Base-by-base conservation (phyloP, 116 monocot species). In the Thalassia testudinum region DNA sequence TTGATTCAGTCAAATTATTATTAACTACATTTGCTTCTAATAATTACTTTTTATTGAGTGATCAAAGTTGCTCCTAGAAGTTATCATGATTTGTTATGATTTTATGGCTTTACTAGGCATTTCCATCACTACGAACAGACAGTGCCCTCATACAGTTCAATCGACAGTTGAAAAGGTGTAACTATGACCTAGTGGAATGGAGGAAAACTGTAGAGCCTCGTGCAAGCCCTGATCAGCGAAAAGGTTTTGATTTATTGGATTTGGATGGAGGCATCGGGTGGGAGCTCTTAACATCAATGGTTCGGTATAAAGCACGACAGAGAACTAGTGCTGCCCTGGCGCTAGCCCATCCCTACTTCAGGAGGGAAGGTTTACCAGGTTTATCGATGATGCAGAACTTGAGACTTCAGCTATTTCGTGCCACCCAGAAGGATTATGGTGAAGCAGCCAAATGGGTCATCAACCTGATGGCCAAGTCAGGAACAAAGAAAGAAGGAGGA, bases 241-340 rank as follows among this genome's bases (percentile, higher is more conserved):
- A 63, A 53, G 87, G 92, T 27, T 83, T 92, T 50, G 80, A 87
- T 26, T 45, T 92, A 45, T 51, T 92, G 42, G 83, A 92, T 66
- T 66, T 87, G 58, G 83, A 92, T 43, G 70, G 72, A 12, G 87
- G 87, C 0, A 83, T 78, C 18, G 87, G 92, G 8, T 92, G 92
- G 92, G 92, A 92, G 50, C 92, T 92, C 43, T 61, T 92, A 8
- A 83, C 75, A 20, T 86, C 92, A 1, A 86, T 92, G 87, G 77
- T 92, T 23, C 74, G 80, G n/a, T 92, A 78, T 57, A 92, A 83
- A 67, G 92, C 92, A 20, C 69, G 87, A 3, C 77, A 73, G 68
- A 86, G 92, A 66, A 82, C 68, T n/a, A 80, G 87, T 49, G 92
- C 92, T 25, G 82, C 82, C 68, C 71, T 64, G 51, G 92, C 92